A percentile compares a stretch with the other conserved stretches of the same genome.
phyloP scores from a whole-genome alignment of 2,329 filamentous ascomycete species.

The Lithohypha guttulata region DNA sequence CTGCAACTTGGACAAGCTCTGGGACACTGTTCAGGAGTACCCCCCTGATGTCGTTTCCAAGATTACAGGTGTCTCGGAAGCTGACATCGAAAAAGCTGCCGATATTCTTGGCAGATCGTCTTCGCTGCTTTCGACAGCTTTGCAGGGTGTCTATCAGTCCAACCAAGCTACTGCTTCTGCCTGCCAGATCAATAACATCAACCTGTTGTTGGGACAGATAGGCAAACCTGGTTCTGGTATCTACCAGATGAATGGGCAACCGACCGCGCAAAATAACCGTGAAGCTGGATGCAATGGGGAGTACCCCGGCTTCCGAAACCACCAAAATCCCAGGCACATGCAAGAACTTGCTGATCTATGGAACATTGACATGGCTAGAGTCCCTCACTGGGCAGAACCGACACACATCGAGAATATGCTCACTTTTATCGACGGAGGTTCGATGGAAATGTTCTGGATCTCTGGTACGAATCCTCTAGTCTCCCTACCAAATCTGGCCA shows the following conservation, averaged over 20 bases:
- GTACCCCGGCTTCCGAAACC: conserved; percentile 30
- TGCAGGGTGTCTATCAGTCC: conserved; percentile 33
- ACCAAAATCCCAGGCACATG: conserved; percentile 28
- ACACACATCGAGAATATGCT: conserved; percentile 30
- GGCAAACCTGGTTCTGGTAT: conserved; percentile 29
- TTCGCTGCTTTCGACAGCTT: conserved; percentile 28
- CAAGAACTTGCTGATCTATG: conserved; percentile 28
- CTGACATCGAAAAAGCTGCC: conserved; percentile 25
- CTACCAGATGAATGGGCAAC: conserved; percentile 33
- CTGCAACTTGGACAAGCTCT: conserved; percentile 24
- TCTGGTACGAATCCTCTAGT: conserved; percentile 32
- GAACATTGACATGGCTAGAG: conserved; percentile 28
- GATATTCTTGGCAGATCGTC: conserved; percentile 26
- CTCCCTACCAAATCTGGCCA: conserved; percentile 27
- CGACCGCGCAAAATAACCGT: conserved; percentile 32
- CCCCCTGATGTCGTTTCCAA: conserved; percentile 26
- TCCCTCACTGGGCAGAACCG: conserved; percentile 31
- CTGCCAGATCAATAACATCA: conserved; percentile 34
- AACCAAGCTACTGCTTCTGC: conserved; percentile 32
- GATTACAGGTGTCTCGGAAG: conserved; percentile 27
- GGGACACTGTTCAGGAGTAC: conserved; percentile 24
- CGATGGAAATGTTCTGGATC: conserved; percentile 31
- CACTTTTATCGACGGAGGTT: conserved; percentile 27
- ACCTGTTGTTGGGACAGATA: conserved; percentile 28
- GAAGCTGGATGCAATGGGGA: conserved; percentile 32